Evolutionary conservation across 176 grass and related monocot species (phyloP).

Genomic region (Hsuehochloa calcarea): DNA sequence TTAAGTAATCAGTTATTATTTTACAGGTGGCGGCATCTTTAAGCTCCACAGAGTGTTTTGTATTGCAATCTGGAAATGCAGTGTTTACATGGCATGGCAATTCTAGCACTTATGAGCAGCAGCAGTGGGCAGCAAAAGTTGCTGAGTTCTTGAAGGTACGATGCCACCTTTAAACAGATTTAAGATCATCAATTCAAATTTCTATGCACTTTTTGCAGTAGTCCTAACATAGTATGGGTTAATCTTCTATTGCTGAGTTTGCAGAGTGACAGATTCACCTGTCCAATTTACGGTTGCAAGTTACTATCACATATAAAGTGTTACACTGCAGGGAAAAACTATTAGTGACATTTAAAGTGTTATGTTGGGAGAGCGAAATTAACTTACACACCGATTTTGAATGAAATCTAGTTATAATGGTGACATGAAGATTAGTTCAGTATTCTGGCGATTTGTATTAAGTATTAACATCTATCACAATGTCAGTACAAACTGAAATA

Average conservation of each 20-base stretch:
- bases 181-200: conserved; percentile 1
- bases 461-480: neutral
- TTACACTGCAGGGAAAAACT: neutral
- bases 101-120: conserved; percentile 82
- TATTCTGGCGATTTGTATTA: neutral
- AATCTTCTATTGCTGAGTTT: neutral
- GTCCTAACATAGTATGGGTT: neutral
- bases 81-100: conserved; percentile 91
- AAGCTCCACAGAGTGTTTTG: conserved; percentile 75
- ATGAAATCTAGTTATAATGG: neutral
- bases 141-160: conserved; percentile 89
- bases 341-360: neutral
- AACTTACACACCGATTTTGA: neutral
- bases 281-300: neutral
- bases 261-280: neutral
- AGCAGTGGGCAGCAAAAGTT: conserved; percentile 81
- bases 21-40: conserved; percentile 85
- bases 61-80: conserved; percentile 90
- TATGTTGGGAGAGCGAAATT: neutral
- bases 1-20: conserved; percentile 26
- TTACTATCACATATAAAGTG: neutral
- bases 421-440: neutral
- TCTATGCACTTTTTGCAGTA: neutral
- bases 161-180: conserved; percentile 2
- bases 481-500: neutral